phyloP scores from a whole-genome alignment of 2,329 filamentous ascomycete species.

The Teratosphaeria destructans region DNA sequence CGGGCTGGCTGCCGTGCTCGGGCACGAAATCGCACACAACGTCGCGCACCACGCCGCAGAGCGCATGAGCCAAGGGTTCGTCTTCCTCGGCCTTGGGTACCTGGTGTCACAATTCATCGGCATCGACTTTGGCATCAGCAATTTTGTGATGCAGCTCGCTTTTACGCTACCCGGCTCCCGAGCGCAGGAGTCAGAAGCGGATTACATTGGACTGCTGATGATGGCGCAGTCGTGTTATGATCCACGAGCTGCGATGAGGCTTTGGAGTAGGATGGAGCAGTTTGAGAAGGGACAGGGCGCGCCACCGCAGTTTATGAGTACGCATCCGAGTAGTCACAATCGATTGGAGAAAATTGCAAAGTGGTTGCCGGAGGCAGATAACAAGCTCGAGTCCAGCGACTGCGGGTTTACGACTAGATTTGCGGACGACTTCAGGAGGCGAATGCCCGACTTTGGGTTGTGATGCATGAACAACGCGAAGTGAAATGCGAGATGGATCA shows the following conservation, averaged over 20 bases:
- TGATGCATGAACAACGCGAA: background rate
- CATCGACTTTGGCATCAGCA: conserved; percentile 28
- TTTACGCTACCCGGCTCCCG: conserved; percentile 58
- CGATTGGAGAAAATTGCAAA: conserved; percentile 55
- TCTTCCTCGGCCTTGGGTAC: conserved; percentile 26
- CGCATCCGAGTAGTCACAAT: conserved; percentile 61
- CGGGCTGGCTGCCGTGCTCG: conserved; percentile 63
- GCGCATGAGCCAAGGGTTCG: conserved; percentile 40
- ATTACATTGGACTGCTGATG: conserved; percentile 73
- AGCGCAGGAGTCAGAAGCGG: conserved; percentile 63
- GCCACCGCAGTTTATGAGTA: conserved; percentile 62
- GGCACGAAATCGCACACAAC: conserved; percentile 72
- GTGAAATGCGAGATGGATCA: background rate
- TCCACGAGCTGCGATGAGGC: conserved; percentile 53
- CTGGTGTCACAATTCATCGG: conserved; percentile 34
- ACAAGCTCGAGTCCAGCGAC: conserved; percentile 24
- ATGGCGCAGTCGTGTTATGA: conserved; percentile 74
- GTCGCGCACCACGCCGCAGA: conserved; percentile 60
- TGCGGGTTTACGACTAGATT: conserved; percentile 13
- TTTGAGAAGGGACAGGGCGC: conserved; percentile 45
- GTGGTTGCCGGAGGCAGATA: conserved; percentile 39
- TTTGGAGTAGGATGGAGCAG: conserved; percentile 46
- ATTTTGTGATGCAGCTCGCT: conserved; percentile 48
- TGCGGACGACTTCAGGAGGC: conserved; percentile 4
- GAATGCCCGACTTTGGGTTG: background rate